Percentiles rank a stretch among this genome's conserved stretches.
phyloP scores from a whole-genome alignment of 1,284 basidiomycete genomes.

The Leccinum angustisporum region DNA sequence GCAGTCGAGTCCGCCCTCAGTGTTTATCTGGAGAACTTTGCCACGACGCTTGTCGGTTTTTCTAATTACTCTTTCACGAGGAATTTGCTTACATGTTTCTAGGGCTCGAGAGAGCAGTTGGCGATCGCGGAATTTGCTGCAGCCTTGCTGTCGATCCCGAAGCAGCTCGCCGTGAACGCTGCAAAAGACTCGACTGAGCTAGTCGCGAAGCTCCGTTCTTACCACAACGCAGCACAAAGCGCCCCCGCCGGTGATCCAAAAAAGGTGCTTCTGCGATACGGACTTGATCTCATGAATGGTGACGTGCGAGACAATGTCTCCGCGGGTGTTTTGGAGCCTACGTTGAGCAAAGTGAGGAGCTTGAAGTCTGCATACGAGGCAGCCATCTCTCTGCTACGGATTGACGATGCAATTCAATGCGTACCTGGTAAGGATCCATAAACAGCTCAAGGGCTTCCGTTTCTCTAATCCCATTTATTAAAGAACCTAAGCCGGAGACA shows the following conservation, averaged over 20 bases:
- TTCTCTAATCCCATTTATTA: constrained; percentile 25
- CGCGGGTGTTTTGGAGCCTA: constrained; percentile 95
- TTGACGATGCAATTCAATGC: constrained; percentile 92
- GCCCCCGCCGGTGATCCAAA: constrained; percentile 92
- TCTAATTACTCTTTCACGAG: background rate
- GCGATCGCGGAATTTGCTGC: constrained; percentile 98
- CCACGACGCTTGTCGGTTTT: constrained; percentile 83
- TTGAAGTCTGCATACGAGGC: constrained; percentile 97
- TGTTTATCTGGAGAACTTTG: constrained; percentile 99
- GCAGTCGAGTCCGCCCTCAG: constrained; percentile 96
- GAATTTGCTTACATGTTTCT: constrained; percentile 7
- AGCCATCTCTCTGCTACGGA: constrained; percentile 91
- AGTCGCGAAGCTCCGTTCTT: constrained; percentile 94
- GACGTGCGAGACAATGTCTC: constrained; percentile 93
- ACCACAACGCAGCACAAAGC: constrained; percentile 96
- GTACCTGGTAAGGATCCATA: constrained; percentile 60
- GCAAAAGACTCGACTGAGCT: constrained; percentile 98
- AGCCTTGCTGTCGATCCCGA: constrained; percentile 93
- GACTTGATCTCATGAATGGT: constrained; percentile 92
- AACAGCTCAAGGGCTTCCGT: background rate
- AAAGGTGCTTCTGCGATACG: constrained; percentile 91
- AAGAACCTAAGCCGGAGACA: constrained; percentile 73
- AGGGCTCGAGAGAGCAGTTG: constrained; percentile 97
- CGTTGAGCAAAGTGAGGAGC: constrained; percentile 95
- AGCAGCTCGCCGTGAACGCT: constrained; percentile 96